phyloP scores from a whole-genome alignment of 2,329 filamentous ascomycete genomes.

The Trichoderma sp. region DNA sequence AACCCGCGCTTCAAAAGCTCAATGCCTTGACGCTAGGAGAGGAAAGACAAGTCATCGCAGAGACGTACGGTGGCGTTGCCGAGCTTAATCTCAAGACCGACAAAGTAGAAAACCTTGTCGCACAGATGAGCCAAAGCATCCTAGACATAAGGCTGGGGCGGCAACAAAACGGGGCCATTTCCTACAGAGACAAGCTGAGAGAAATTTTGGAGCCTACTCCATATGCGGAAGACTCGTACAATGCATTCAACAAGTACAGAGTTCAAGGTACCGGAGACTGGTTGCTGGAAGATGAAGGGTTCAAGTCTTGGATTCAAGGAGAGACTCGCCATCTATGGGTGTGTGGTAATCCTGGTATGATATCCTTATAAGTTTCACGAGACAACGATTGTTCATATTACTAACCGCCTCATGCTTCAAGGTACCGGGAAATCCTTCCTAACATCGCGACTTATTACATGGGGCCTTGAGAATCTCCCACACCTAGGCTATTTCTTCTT shows the following conservation, averaged over 20 bases:
- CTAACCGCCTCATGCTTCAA: not conserved
- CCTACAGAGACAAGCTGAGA: constrained; percentile 38
- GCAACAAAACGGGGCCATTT: constrained; percentile 32
- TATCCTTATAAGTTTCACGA: no score
- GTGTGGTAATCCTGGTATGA: constrained; percentile 40
- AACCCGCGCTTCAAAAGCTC: constrained; percentile 39
- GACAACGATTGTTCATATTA: no score
- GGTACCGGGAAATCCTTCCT: constrained; percentile 47
- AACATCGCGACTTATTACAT: constrained; percentile 43
- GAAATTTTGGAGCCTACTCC: constrained; percentile 42
- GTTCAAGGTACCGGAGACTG: constrained; percentile 45
- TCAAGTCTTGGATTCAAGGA: constrained; percentile 39
- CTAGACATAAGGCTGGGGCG: constrained; percentile 35
- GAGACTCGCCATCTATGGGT: constrained; percentile 43
- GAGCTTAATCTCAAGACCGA: constrained; percentile 38
- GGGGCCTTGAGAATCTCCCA: constrained; percentile 34
- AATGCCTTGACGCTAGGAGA: constrained; percentile 42
- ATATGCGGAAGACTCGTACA: constrained; percentile 42
- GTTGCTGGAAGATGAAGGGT: constrained; percentile 39
- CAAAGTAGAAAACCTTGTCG: constrained; percentile 34
- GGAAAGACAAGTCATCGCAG: constrained; percentile 42
- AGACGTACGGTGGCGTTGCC: constrained; percentile 40
- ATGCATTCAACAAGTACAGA: constrained; percentile 39
- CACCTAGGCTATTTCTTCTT: constrained; percentile 47
- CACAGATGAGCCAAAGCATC: constrained; percentile 36